A percentile compares a stretch with the other conserved stretches of the same genome.
Conservation (phyloP, 1,284 basidiomycete genomes). For the Trametes versicolor region DNA sequence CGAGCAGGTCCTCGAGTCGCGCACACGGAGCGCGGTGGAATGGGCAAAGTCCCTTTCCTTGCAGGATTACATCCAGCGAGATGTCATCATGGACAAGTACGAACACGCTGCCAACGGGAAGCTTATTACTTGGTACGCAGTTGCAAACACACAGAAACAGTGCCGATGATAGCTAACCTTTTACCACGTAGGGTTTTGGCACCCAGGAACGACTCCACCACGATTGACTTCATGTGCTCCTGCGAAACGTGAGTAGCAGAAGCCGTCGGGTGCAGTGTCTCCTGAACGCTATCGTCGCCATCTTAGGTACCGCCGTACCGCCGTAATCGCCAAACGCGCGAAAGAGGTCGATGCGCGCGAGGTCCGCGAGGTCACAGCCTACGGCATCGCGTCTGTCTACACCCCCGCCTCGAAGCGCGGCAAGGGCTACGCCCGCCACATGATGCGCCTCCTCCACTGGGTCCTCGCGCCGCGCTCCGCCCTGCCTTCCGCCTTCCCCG, state of each 20-base stretch:
- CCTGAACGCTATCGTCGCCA: neutral
- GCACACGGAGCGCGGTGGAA: slow-evolving; percentile 44
- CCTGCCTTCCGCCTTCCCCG: slow-evolving; percentile 45
- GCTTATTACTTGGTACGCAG: slow-evolving; percentile 50
- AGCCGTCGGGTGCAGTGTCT: too few relatives aligned
- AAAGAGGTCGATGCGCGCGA: slow-evolving; percentile 20
- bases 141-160: neutral
- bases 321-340: slow-evolving; percentile 34
- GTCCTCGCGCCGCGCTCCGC: slow-evolving; percentile 47
- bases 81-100: slow-evolving; percentile 45
- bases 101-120: slow-evolving; percentile 50
- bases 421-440: slow-evolving; percentile 56
- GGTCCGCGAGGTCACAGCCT: slow-evolving; percentile 43
- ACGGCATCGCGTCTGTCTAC: slow-evolving; percentile 56
- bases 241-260: slow-evolving; percentile 54
- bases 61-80: slow-evolving; percentile 49
- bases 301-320: slow-evolving; percentile 43
- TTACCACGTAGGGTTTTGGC: slow-evolving; percentile 48
- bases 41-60: slow-evolving; percentile 49
- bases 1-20: slow-evolving; percentile 47
- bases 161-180: neutral
- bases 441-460: slow-evolving; percentile 61
- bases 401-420: slow-evolving; percentile 52
- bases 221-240: slow-evolving; percentile 53
- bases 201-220: slow-evolving; percentile 42